Base-by-base conservation (phyloP, 1,139 yeast species). In the Protomyces gravidus region DNA sequence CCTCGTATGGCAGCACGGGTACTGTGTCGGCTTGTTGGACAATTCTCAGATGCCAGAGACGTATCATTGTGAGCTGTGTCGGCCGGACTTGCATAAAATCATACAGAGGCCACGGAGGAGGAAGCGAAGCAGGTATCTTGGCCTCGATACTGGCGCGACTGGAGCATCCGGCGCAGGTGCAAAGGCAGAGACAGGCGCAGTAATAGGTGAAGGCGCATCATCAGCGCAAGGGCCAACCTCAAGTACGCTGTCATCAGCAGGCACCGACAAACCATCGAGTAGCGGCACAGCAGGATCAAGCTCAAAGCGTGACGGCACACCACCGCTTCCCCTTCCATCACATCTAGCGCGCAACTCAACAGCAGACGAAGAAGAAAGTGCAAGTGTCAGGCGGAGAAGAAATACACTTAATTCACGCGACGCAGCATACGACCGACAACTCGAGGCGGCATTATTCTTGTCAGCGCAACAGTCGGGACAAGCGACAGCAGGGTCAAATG, bases 1-100 rank as follows among this genome's bases (percentile, higher is more conserved):
- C 70, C 73, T 78, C 59, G 82, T 89, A 11, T 89, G 96, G 96
- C 96, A 89, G 69, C 96, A 89, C 70, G 81, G 84, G 33, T 75
- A 72, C 59, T 89, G 96, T 71, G 80, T 86, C 50, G 83, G 78
- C 50, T 71, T 78, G 66, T 69, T 71, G 23, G 73, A 71, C 59
- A 73, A 71, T 53, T 68, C 69, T 3, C 71, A 69, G 28, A 67
- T 78, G 2, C 83, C 84, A 0, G 76, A 77, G 7, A 69, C 70
- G 30, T 83, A 83, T 67, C 64, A 66, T 25, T 83, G 87, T 69
- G 76, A 75, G 62, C 70, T 72, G 32, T 83, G 88, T 68, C 76
- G 75, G 60, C 79, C 81, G 1, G 67, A 67, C 1, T 64, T 69
- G 50, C 79, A 75, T 64, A 68, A 70, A 9, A 64, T 70, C 19